Conservation (phyloP, 2,329 filamentous ascomycete genomes). For the Alternaria novae-zelandiae region DNA sequence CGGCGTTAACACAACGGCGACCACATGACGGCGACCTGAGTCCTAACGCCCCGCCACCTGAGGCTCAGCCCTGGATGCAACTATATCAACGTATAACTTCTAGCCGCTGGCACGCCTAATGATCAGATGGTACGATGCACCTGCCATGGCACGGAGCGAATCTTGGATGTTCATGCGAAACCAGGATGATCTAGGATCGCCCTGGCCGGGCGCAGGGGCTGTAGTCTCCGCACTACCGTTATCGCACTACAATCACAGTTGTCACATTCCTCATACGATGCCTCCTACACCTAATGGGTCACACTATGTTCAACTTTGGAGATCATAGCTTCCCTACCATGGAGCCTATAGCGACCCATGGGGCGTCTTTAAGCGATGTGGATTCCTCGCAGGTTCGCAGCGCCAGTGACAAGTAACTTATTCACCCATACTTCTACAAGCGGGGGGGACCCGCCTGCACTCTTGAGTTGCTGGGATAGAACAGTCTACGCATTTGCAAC, state of each 20-base stretch:
- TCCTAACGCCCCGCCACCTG: background rate
- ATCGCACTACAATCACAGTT: background rate
- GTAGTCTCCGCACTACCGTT: background rate
- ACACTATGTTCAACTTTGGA: background rate
- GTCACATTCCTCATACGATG: slow-evolving; percentile 1
- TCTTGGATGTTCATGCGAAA: background rate
- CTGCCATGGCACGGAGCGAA: background rate
- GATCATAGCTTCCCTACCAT: background rate
- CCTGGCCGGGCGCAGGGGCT: background rate
- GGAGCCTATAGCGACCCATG: background rate
- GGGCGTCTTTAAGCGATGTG: background rate
- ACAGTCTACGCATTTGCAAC: background rate
- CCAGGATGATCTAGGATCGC: background rate
- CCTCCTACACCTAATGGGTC: background rate
- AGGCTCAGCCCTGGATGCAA: background rate
- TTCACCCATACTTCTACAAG: background rate
- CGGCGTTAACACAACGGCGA: background rate
- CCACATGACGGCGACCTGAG: background rate
- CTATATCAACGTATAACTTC: background rate
- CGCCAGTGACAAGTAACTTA: background rate
- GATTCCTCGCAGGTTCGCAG: background rate
- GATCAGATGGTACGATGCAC: background rate
- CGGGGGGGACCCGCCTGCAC: background rate
- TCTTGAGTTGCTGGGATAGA: background rate
- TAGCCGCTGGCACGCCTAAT: slow-evolving; percentile 1